These are phyloP conservation scores for Ceratobasidium sp. DNA, from an alignment of 1,284 basidiomycete species.

Conservation along the genomic window DNA sequence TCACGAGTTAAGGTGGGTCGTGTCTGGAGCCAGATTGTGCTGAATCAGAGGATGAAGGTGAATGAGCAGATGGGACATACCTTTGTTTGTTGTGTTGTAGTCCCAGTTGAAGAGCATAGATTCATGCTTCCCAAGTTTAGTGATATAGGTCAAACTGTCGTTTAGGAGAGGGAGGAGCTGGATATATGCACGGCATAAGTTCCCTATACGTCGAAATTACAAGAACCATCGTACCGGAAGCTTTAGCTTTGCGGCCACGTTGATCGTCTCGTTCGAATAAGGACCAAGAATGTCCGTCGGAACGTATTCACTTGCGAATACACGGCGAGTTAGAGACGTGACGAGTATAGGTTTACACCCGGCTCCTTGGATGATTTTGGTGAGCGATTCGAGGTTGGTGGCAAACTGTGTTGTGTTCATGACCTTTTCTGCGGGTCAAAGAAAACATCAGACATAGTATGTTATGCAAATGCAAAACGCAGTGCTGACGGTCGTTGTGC, in stretches of 20 bases:
- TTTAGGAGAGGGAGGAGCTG: slow-evolving; percentile 28
- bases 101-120: slow-evolving; percentile 38
- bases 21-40: slow-evolving; percentile 5
- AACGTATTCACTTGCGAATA: slow-evolving; percentile 29
- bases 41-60: neutral
- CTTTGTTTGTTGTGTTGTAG: slow-evolving; percentile 24
- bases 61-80: neutral
- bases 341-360: slow-evolving; percentile 34
- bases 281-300: slow-evolving; percentile 30
- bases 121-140: slow-evolving; percentile 27
- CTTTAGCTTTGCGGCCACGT: slow-evolving; percentile 21
- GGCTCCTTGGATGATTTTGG: slow-evolving; percentile 9
- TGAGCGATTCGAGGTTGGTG: slow-evolving; percentile 28
- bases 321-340: slow-evolving; percentile 23
- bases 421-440: slow-evolving; percentile 21
- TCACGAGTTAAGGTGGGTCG: slow-evolving; percentile 27
- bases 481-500: slow-evolving; percentile 28
- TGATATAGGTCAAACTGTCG: slow-evolving; percentile 29
- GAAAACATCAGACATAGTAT: neutral
- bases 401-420: slow-evolving; percentile 35
- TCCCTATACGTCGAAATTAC: too few relatives aligned
- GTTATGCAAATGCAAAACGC: neutral
- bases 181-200: neutral
- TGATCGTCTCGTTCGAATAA: slow-evolving; percentile 35
- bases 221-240: slow-evolving; percentile 2